Evolutionary conservation across 805 yeast species (phyloP).

Genomic region (Candida corydali): DNA sequence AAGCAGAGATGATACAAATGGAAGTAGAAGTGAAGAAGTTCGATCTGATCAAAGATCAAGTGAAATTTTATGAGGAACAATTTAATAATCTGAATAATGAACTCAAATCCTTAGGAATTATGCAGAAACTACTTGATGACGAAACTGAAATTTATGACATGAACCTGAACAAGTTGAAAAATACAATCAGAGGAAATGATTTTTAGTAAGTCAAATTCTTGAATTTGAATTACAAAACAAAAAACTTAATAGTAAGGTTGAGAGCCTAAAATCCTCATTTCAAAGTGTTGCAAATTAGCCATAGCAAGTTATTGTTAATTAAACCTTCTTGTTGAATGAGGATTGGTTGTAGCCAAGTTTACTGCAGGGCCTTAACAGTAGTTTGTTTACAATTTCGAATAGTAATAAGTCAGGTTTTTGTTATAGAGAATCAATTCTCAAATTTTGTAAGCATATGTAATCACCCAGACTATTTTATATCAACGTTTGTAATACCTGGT

Average conservation of each 20-base stretch:
- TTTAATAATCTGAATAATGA: slow-evolving; percentile 6
- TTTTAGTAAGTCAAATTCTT: not conserved
- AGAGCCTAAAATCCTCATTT: not conserved
- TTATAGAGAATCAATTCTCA: too few relatives aligned
- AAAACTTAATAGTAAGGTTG: not conserved
- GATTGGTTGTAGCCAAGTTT: too few relatives aligned
- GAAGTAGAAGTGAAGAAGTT: slow-evolving; percentile 1
- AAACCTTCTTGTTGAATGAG: too few relatives aligned
- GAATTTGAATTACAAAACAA: slow-evolving; percentile 1
- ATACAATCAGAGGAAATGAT: not conserved
- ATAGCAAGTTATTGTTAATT: not conserved
- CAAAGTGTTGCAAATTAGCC: not conserved
- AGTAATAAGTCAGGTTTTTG: too few relatives aligned
- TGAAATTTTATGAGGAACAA: slow-evolving; percentile 8
- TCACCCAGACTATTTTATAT: too few relatives aligned
- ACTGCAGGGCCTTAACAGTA: too few relatives aligned
- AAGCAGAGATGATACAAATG: slow-evolving; percentile 1
- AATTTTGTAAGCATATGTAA: too few relatives aligned
- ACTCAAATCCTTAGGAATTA: not conserved
- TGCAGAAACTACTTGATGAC: not conserved
- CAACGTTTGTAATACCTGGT: too few relatives aligned
- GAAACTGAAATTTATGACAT: not conserved
- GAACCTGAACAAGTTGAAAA: not conserved
- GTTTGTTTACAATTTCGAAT: too few relatives aligned
- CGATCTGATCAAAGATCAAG: slow-evolving; percentile 1